phyloP scores from a whole-genome alignment of 2,329 filamentous ascomycete genomes.

The Xylaria sp. region DNA sequence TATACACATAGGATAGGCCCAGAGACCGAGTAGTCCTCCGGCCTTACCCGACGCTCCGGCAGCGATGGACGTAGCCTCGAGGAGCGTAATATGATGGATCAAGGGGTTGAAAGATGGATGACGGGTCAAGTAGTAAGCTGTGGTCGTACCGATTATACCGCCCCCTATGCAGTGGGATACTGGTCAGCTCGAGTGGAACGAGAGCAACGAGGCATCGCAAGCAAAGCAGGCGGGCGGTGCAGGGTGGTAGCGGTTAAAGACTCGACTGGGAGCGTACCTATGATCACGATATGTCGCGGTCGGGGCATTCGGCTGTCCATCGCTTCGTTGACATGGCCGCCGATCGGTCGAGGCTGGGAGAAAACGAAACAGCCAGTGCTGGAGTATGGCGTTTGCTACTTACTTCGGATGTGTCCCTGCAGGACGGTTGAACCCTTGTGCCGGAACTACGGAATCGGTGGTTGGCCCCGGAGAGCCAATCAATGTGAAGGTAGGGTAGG shows the following conservation, averaged over 20 bases:
- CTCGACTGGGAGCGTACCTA: conserved; percentile 42
- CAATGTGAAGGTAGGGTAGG: conserved; percentile 4
- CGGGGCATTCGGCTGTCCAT: conserved; percentile 48
- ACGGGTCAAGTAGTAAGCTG: conserved; percentile 89
- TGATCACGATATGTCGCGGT: conserved; percentile 50
- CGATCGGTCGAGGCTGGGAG: conserved; percentile 24
- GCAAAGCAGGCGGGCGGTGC: conserved; percentile 3
- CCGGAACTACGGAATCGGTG: conserved; percentile 5
- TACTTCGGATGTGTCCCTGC: not conserved
- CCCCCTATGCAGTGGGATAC: conserved; percentile 67
- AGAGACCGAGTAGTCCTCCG: conserved; percentile 86
- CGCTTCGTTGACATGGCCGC: conserved; percentile 46
- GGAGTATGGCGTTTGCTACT: not conserved
- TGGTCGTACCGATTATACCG: conserved; percentile 91
- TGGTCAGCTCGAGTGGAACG: conserved; percentile 28
- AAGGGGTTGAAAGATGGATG: conserved; percentile 82
- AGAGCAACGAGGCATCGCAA: conserved; percentile 4
- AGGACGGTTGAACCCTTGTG: conserved; percentile 1
- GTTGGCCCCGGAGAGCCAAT: conserved; percentile 14
- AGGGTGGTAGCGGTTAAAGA: conserved; percentile 13
- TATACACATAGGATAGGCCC: conserved; percentile 87
- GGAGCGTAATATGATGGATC: conserved; percentile 81
- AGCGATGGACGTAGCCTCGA: conserved; percentile 87
- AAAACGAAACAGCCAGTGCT: conserved; percentile 1
- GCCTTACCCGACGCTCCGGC: conserved; percentile 96